Evolutionary conservation across 2,329 filamentous ascomycete species (phyloP).

Genomic region (Aspergillus brunneoviolaceus): DNA sequence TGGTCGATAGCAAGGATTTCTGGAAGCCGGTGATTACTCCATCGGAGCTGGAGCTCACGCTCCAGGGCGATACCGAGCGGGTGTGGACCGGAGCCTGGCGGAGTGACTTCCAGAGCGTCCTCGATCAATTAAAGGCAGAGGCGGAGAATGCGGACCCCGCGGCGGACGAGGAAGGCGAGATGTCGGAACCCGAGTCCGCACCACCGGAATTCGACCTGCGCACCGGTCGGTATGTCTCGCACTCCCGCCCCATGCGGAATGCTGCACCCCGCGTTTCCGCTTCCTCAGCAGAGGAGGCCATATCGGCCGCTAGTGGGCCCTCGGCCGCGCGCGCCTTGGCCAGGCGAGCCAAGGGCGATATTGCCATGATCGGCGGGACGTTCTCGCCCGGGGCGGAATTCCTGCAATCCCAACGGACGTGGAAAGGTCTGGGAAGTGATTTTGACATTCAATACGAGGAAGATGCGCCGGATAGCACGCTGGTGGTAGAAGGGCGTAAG

Average conservation of each 20-base stretch:
- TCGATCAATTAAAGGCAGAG: slow-evolving; percentile 40
- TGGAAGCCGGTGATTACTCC: slow-evolving; percentile 91
- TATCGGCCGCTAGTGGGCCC: slow-evolving; percentile 24
- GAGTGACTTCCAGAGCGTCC: slow-evolving; percentile 74
- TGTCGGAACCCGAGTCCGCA: slow-evolving; percentile 67
- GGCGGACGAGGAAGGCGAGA: slow-evolving; percentile 50
- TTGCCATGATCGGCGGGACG: slow-evolving; percentile 79
- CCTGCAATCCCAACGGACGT: slow-evolving; percentile 76
- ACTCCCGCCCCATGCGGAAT: slow-evolving; percentile 57
- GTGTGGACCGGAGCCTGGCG: slow-evolving; percentile 89
- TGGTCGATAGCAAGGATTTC: slow-evolving; percentile 86
- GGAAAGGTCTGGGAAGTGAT: slow-evolving; percentile 89
- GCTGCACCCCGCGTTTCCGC: slow-evolving; percentile 32
- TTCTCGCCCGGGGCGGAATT: slow-evolving; percentile 91
- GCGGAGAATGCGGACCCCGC: slow-evolving; percentile 25
- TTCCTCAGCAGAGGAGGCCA: slow-evolving; percentile 23
- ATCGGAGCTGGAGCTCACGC: slow-evolving; percentile 79
- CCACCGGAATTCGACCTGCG: slow-evolving; percentile 89
- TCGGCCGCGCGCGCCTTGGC: slow-evolving; percentile 54
- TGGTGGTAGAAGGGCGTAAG: slow-evolving; percentile 80
- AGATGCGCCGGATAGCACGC: slow-evolving; percentile 54
- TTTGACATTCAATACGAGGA: slow-evolving; percentile 64
- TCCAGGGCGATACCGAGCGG: slow-evolving; percentile 71
- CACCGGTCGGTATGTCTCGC: slow-evolving; percentile 78
- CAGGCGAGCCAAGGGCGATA: slow-evolving; percentile 64